Base-by-base conservation (phyloP, 2,329 filamentous ascomycete genomes). In the Cyphellophora attinorum region DNA sequence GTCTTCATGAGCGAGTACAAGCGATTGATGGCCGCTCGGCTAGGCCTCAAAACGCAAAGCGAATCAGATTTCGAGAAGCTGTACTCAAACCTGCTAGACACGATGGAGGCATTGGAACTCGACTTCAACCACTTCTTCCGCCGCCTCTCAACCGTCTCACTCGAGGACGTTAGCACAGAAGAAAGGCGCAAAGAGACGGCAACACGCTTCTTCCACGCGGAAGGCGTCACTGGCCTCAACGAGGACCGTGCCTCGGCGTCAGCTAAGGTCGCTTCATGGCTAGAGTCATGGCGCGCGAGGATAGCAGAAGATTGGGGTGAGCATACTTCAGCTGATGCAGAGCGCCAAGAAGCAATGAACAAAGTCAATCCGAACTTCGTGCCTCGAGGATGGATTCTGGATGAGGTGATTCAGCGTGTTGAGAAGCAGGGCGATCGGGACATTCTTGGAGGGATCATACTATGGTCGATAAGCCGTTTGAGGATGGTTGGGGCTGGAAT, bases 111-210 rank as follows among this genome's bases (percentile, higher is more conserved):
- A 1, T 63, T 88, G 12, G 83, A 93, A 52, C 64, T 98, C 2
- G 91, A 98, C 56, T 98, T 95, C 59, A 85, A 93, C 53, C 83
- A 93, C 51, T 91, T 93, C 55, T 96, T 96, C 70, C 74, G 93
- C 25, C 74, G 80, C 6, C 66, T 98, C 0, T 81, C 80, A 34
- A 59, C 62, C 13, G 52, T 94, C 12, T 71, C 62, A 19, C 41
- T 85, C 1, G 59, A 59, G 1, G 73, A 84, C 4, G 53, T 94
- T 5, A 70, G 73, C 17, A 81, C 76, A 0, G 70, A 79, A 16
- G 72, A 79, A 13, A 62, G 68, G 31, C 66, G 85, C 34, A 71
- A 70, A 42, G 67, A 76, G n/a, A 63, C 68, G 6, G 84, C 88
- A 0, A 67, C 68, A 0, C 56, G 75, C 0, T 95, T 98, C 60